A percentile compares a stretch with the other conserved stretches of the same genome.
Evolutionary conservation across 768 basidiomycete species (phyloP).

Genomic region (Leccinum subtestaceum): DNA sequence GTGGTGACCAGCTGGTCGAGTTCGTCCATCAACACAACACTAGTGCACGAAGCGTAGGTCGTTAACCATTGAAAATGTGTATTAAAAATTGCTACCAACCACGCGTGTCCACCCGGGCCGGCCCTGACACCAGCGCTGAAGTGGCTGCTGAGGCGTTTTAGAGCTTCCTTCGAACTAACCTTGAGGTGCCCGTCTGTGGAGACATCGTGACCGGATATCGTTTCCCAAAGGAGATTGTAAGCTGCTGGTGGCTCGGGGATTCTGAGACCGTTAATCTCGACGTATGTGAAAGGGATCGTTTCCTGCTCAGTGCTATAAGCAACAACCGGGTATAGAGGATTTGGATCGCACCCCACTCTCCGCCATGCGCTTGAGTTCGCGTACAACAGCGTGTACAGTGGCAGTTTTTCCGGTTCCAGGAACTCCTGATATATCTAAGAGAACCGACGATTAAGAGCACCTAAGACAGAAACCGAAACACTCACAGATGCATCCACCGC

Average conservation of each 20-base stretch:
- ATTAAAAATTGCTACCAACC: conserved; percentile 48
- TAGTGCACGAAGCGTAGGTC: conserved; percentile 30
- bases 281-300: conserved; percentile 90
- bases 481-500: conserved; percentile 94
- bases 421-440: conserved; percentile 90
- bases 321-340: neutral
- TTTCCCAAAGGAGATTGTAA: conserved; percentile 90
- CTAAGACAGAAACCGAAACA: neutral
- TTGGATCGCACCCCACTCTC: conserved; percentile 58
- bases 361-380: conserved; percentile 88
- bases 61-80: neutral
- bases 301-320: conserved; percentile 51
- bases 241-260: conserved; percentile 92
- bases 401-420: conserved; percentile 99
- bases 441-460: conserved; percentile 1
- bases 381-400: conserved; percentile 90
- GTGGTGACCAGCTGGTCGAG: conserved; percentile 94
- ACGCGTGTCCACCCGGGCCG: conserved; percentile 85
- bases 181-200: conserved; percentile 59
- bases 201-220: conserved; percentile 77
- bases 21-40: conserved; percentile 98
- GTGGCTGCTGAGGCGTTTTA: conserved; percentile 73
- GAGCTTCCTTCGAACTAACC: conserved; percentile 75
- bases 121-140: conserved; percentile 63
- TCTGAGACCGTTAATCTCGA: conserved; percentile 95